Percentiles rank a stretch among this genome's conserved stretches.
Evolutionary conservation across 2,329 filamentous ascomycete species (phyloP).

Genomic region (Raffaelea albimanens): DNA sequence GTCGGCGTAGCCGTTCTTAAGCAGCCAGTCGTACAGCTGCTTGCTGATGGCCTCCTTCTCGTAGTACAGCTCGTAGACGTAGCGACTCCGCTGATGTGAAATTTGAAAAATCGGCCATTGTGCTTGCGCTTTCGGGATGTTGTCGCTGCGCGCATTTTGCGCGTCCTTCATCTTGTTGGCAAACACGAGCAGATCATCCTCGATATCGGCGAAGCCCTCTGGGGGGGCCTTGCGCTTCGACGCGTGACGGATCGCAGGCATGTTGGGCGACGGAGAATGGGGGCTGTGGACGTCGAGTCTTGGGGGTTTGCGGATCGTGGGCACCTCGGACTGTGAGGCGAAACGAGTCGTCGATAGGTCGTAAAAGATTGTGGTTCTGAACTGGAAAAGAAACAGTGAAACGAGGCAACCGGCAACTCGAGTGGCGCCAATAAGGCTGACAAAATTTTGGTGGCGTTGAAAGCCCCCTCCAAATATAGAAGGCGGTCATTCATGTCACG

Average conservation of each 20-base stretch:
- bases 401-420: too few relatives aligned
- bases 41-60: conserved; percentile 93
- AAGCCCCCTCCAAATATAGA: too few relatives aligned
- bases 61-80: conserved; percentile 97
- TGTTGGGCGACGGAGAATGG: conserved; percentile 24
- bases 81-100: conserved; percentile 80
- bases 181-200: conserved; percentile 78
- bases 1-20: conserved; percentile 96
- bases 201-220: conserved; percentile 79
- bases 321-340: too few relatives aligned
- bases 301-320: too few relatives aligned
- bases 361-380: too few relatives aligned
- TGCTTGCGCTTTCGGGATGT: conserved; percentile 75
- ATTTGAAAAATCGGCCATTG: conserved; percentile 98
- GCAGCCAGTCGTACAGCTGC: conserved; percentile 85
- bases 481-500: too few relatives aligned
- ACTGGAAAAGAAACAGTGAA: too few relatives aligned
- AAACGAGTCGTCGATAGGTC: too few relatives aligned
- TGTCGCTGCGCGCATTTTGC: conserved; percentile 77
- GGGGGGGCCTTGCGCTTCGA: conserved; percentile 75
- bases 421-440: too few relatives aligned
- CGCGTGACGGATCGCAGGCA: conserved; percentile 69
- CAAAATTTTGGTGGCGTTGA: too few relatives aligned
- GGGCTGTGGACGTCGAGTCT: too few relatives aligned
- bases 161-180: conserved; percentile 91